phyloP scores from a whole-genome alignment of 2,329 filamentous ascomycete genomes.

The Fusarium camptoceras region DNA sequence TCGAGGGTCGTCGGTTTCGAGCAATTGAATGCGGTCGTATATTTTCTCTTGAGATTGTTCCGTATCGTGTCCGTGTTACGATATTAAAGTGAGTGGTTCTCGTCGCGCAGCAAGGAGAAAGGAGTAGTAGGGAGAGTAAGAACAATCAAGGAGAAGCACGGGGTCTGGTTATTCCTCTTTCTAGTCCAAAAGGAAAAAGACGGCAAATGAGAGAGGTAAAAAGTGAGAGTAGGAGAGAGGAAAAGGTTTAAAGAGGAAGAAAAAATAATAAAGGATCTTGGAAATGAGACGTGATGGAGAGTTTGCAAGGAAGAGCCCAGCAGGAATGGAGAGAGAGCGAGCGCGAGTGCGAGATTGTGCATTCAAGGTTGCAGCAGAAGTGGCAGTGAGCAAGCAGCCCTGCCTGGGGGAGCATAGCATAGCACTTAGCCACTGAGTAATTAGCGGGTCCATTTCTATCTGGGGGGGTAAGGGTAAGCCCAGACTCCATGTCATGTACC shows the following conservation, averaged over 20 bases:
- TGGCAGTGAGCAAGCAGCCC: conserved; percentile 10
- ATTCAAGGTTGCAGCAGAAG: conserved; percentile 13
- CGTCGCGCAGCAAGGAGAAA: conserved; percentile 47
- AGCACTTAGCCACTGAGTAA: conserved; percentile 35
- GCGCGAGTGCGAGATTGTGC: conserved; percentile 25
- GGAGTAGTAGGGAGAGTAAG: conserved; percentile 19
- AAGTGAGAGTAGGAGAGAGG: conserved; percentile 8
- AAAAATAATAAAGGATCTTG: conserved; percentile 1
- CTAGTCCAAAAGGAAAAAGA: conserved; percentile 21
- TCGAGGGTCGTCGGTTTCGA: conserved; percentile 2
- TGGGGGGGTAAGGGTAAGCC: conserved; percentile 7
- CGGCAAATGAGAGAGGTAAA: conserved; percentile 20
- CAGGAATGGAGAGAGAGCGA: conserved; percentile 32
- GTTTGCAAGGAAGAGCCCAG: conserved; percentile 22
- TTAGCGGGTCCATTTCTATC: conserved; percentile 13
- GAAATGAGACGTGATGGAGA: conserved; percentile 32
- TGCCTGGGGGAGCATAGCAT: neutral
- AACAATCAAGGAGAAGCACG: conserved; percentile 15
- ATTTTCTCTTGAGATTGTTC: conserved; percentile 9
- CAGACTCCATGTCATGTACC: too few species aligned
- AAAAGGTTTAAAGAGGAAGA: conserved; percentile 24
- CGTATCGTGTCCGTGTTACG: conserved; percentile 23
- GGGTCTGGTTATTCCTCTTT: neutral
- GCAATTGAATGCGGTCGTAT: conserved; percentile 17
- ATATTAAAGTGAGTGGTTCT: conserved; percentile 32